Base-by-base conservation (phyloP, 257 asterid genomes). In the Vinca minor region DNA sequence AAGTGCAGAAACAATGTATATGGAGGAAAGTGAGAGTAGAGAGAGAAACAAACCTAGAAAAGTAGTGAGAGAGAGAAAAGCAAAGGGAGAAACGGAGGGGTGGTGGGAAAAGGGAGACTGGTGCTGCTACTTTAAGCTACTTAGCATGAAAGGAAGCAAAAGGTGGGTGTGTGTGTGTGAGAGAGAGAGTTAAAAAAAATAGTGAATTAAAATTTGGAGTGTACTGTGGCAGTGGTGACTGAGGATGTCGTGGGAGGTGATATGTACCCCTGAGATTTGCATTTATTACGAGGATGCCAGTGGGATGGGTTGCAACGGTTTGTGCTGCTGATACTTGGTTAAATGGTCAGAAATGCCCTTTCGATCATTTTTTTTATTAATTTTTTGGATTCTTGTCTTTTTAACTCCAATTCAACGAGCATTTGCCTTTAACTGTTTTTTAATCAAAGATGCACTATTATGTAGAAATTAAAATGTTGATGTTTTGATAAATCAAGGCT, bases 51-150 rank as follows among this genome's bases (percentile, higher is more conserved):
- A 60, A 57, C 64, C 65, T 71, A 71, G 46, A 29, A 67, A 73
- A 65, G 59, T 46, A 41, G 69, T 41, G 61, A 13, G 38, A 62
- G 69, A 34, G 38, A 54, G 52, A 49, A 50, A n/a, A 44, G 15
- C 36, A 28, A 53, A 18, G 49, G 65, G 42, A 61, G 20, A 41
- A 31, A 12, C 63, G 63, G 29, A 31, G 74, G 36, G 36, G 48
- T 41, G 56, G 28, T 53, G 25, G 49, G n/a, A n/a, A 46, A 5
- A 64, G 68, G n/a, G 64, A 64, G n/a, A n/a, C n/a, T n/a, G n/a
- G 77, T 66, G 84, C 81, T 70, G 84, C 69, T 65, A 77, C 83
- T 75, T 85, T 76, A 84, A 81, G 89, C 84, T 61, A 76, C 80
- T 68, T 73, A 71, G 85, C 82, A 78, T 59, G 60, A 73, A 81